A percentile compares a stretch with the other conserved stretches of the same genome.
Evolutionary conservation across 73 alveolate genomes (phyloP).

Genomic region (Paraurostyla sp.): DNA sequence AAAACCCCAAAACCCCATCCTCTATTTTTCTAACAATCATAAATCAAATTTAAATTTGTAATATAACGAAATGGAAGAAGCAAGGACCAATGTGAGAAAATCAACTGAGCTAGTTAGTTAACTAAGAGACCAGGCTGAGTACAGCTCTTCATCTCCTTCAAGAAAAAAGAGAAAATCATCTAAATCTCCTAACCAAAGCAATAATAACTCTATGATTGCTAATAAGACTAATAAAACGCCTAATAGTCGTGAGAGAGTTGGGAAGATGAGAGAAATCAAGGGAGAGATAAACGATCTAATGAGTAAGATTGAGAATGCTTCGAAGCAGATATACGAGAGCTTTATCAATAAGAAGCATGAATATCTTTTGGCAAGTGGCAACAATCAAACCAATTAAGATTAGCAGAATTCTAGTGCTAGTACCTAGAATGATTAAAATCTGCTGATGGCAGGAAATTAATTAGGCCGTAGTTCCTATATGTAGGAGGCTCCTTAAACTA

Average conservation of each 20-base stretch:
- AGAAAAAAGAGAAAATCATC: background rate
- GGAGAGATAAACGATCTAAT: constrained; percentile 28
- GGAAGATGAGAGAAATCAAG: constrained; percentile 37
- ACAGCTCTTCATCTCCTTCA: background rate
- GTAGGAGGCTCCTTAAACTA: too few species aligned
- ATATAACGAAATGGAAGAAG: constrained; percentile 39
- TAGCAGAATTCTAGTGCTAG: too few species aligned
- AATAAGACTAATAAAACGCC: constrained; percentile 6
- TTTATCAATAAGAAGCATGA: constrained; percentile 30
- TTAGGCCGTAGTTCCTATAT: too few species aligned
- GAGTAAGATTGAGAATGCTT: constrained; percentile 39
- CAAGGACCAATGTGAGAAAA: background rate
- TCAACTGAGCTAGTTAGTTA: background rate
- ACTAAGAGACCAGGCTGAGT: background rate
- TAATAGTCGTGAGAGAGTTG: constrained; percentile 26
- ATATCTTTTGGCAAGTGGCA: background rate
- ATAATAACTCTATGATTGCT: background rate
- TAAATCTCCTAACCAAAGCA: constrained; percentile 33
- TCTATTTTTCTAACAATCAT: too few species aligned
- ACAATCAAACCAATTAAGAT: background rate
- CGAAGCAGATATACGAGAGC: constrained; percentile 12
- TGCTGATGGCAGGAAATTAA: too few species aligned
- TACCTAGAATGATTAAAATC: too few species aligned
- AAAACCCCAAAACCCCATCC: too few species aligned
- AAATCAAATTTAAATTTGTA: background rate